These are phyloP conservation scores for Toxicodendron radicans DNA, from an alignment of 345 rosid species.

Conservation along the genomic window DNA sequence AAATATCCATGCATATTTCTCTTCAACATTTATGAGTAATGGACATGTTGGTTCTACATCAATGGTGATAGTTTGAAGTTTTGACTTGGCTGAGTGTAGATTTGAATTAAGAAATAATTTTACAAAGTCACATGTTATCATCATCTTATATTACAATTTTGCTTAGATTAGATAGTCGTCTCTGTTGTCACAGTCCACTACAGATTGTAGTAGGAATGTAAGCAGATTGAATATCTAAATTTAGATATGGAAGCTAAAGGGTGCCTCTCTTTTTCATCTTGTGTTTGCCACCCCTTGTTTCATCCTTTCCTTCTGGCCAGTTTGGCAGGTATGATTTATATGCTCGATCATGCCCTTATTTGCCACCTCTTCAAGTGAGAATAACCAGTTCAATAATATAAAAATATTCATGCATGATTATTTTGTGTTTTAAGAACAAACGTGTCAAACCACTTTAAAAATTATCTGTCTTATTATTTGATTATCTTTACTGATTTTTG, in stretches of 20 bases:
- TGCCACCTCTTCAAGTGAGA: too few species aligned
- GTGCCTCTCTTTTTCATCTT: constrained; percentile 11
- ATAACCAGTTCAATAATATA: too few species aligned
- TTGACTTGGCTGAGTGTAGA: not conserved
- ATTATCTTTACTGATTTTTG: too few species aligned
- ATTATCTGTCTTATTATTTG: too few species aligned
- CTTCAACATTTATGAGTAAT: too few species aligned
- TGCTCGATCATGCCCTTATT: constrained; percentile 61
- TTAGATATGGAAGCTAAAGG: not conserved
- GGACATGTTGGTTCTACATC: not conserved
- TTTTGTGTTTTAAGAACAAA: too few species aligned
- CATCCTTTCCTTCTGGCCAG: constrained; percentile 21
- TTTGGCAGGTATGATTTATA: constrained; percentile 39
- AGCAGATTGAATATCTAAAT: constrained; percentile 1
- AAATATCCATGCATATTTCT: too few species aligned
- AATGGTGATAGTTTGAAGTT: not conserved
- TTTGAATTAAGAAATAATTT: not conserved
- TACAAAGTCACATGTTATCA: not conserved
- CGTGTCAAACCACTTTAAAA: too few species aligned
- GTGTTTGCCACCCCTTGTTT: constrained; percentile 21
- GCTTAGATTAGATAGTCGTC: not conserved
- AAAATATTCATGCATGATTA: too few species aligned
- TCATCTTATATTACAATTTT: not conserved
- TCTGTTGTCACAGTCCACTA: constrained; percentile 17
- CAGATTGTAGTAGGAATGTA: not conserved